Conservation (phyloP, 2,329 filamentous ascomycete genomes). For the Fusarium sp. region DNA sequence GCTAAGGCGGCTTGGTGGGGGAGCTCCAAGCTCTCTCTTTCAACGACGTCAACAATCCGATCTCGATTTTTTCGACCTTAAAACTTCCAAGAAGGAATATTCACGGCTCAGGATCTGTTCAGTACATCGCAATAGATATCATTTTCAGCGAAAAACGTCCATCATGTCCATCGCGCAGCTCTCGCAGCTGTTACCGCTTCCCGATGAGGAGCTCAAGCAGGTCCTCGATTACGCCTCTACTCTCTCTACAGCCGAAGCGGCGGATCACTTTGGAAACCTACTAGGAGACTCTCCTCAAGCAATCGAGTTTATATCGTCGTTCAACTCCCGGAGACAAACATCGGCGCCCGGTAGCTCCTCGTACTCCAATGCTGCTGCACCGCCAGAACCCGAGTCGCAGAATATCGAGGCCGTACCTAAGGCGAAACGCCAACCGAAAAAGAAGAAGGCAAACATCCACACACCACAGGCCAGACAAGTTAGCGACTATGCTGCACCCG, state of each 20-base stretch:
- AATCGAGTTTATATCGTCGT: constrained; percentile 82
- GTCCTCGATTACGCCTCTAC: constrained; percentile 84
- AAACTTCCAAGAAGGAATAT: background rate
- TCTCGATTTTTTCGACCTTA: background rate
- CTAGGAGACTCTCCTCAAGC: constrained; percentile 85
- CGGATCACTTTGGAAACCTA: constrained; percentile 86
- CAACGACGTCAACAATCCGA: constrained; percentile 34
- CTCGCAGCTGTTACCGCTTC: constrained; percentile 82
- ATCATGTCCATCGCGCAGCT: constrained; percentile 74
- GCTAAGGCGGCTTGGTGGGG: constrained; percentile 30
- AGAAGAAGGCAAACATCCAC: constrained; percentile 73
- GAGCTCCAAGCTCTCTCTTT: constrained; percentile 38
- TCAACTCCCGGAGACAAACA: constrained; percentile 74
- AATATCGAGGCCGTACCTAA: constrained; percentile 61
- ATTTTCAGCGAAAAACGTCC: background rate
- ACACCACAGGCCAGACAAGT: constrained; percentile 72
- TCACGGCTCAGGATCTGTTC: no score
- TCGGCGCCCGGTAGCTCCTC: constrained; percentile 44
- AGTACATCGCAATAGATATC: rapidly evolving
- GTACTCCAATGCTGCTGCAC: constrained; percentile 42
- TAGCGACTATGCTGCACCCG: constrained; percentile 70
- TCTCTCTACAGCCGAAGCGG: constrained; percentile 81
- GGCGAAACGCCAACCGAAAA: constrained; percentile 59
- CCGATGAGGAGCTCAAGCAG: constrained; percentile 85
- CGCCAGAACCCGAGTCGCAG: constrained; percentile 36